Evolutionary conservation across 345 rosid species (phyloP).

Genomic region (Raphanus sativus): DNA sequence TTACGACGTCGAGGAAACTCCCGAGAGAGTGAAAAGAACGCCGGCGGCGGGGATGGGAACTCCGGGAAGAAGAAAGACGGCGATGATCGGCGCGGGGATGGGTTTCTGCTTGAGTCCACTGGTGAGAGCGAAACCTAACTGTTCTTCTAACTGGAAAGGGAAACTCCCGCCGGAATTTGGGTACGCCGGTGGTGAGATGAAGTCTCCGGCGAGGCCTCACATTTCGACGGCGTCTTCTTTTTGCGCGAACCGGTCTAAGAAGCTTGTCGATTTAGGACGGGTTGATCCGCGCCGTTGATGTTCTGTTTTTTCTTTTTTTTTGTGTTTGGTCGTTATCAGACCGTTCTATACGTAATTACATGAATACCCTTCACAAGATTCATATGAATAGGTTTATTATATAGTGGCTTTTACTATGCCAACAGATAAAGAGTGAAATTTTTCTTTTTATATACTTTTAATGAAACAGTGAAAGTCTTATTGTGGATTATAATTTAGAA

Average conservation of each 20-base stretch:
- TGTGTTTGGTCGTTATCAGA: slow-evolving; percentile 32
- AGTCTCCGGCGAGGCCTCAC: slow-evolving; percentile 58
- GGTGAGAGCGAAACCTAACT: slow-evolving; percentile 74
- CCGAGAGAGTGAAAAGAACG: slow-evolving; percentile 44
- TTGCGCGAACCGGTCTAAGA: slow-evolving; percentile 78
- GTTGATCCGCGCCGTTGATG: slow-evolving; percentile 63
- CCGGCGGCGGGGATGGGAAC: slow-evolving; percentile 39
- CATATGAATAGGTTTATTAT: slow-evolving; percentile 1
- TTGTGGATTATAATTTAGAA: background rate
- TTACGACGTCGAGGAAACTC: slow-evolving; percentile 46
- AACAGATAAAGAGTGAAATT: slow-evolving; percentile 29
- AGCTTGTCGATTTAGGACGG: slow-evolving; percentile 85
- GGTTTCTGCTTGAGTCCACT: slow-evolving; percentile 88
- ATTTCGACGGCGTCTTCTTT: slow-evolving; percentile 70
- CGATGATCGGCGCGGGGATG: slow-evolving; percentile 46
- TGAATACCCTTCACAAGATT: slow-evolving; percentile 32
- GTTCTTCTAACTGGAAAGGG: slow-evolving; percentile 56
- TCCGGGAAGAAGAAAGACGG: slow-evolving; percentile 39
- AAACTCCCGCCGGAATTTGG: slow-evolving; percentile 51
- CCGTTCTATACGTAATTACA: slow-evolving; percentile 23
- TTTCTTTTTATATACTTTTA: background rate
- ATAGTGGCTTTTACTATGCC: slow-evolving; percentile 34
- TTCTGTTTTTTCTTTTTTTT: background rate
- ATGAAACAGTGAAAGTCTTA: background rate
- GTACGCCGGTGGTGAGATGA: slow-evolving; percentile 48